phyloP scores from a whole-genome alignment of 768 basidiomycete genomes.

The Hebeloma cylindrosporum region DNA sequence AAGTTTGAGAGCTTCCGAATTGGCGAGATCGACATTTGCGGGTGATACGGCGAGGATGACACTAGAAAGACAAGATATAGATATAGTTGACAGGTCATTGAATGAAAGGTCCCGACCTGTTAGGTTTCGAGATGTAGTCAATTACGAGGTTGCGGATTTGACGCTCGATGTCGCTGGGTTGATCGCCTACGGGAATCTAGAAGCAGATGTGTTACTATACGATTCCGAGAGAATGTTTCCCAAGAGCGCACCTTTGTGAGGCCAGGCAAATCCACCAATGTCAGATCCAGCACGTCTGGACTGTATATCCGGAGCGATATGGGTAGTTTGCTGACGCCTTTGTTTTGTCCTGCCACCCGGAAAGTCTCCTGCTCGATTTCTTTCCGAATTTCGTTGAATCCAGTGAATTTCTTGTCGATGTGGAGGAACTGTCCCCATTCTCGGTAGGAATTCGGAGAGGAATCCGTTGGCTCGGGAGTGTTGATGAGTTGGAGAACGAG shows the following conservation, averaged over 20 bases:
- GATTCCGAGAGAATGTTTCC: neutral
- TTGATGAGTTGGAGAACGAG: slow-evolving; percentile 96
- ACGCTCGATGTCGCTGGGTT: slow-evolving; percentile 96
- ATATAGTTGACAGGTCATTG: neutral
- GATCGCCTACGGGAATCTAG: slow-evolving; percentile 93
- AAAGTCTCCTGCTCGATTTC: slow-evolving; percentile 99
- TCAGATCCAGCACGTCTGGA: slow-evolving; percentile 92
- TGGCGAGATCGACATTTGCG: slow-evolving; percentile 98
- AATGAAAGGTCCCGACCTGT: slow-evolving; percentile 60
- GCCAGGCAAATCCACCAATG: slow-evolving; percentile 94
- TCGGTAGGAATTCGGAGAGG: slow-evolving; percentile 47
- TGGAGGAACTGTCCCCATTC: slow-evolving; percentile 99
- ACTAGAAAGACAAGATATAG: slow-evolving; percentile 37
- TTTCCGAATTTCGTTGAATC: slow-evolving; percentile 89
- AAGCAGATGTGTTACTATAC: neutral
- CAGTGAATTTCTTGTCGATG: slow-evolving; percentile 94
- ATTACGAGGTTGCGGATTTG: slow-evolving; percentile 94
- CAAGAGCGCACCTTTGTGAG: slow-evolving; percentile 87
- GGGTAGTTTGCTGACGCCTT: slow-evolving; percentile 94
- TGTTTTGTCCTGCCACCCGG: slow-evolving; percentile 97
- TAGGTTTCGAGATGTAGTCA: slow-evolving; percentile 96
- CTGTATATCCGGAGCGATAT: slow-evolving; percentile 96
- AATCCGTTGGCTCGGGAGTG: slow-evolving; percentile 64
- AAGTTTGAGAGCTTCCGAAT: slow-evolving; percentile 96
- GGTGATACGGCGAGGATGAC: slow-evolving; percentile 97